Conservation (phyloP, 1,284 basidiomycete genomes). For the Phaffia rhodozyma region DNA sequence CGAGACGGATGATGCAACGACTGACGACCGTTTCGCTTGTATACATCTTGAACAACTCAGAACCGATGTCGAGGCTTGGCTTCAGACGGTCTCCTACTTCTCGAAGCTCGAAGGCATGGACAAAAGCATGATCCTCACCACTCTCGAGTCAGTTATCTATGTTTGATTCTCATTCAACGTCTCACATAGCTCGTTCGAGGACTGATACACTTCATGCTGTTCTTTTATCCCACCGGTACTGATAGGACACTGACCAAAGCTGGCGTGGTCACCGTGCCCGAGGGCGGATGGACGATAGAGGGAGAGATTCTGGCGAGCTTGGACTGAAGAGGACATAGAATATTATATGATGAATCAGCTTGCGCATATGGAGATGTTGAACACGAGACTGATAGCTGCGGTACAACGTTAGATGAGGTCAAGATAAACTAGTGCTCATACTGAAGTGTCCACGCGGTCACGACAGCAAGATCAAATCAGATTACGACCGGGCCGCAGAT, state of each 20-base stretch:
- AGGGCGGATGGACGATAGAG: slow-evolving; percentile 45
- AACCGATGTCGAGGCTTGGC: slow-evolving; percentile 53
- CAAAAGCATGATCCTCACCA: slow-evolving; percentile 51
- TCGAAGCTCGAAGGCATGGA: slow-evolving; percentile 52
- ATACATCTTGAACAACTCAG: slow-evolving; percentile 7
- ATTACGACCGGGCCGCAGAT: no score
- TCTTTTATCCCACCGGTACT: neutral
- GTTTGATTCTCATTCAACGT: no score
- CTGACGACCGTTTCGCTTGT: slow-evolving; percentile 24
- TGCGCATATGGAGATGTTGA: no score
- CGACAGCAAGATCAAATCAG: no score
- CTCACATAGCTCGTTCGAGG: neutral
- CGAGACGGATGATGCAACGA: slow-evolving; percentile 50
- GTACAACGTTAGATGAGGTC: no score
- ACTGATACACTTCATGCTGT: slow-evolving; percentile 11
- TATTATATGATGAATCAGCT: no score
- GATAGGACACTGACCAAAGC: slow-evolving; percentile 57
- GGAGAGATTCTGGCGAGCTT: slow-evolving; percentile 13
- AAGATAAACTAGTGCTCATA: no score
- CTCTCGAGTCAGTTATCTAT: slow-evolving; percentile 46
- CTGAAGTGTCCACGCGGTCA: no score
- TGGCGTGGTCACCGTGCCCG: slow-evolving; percentile 53
- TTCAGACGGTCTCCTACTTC: slow-evolving; percentile 65
- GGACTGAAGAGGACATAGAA: neutral
- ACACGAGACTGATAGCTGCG: no score